Base-by-base conservation (phyloP, 371 early-diverging fungal genomes). In the Rhizomucor miehei region DNA sequence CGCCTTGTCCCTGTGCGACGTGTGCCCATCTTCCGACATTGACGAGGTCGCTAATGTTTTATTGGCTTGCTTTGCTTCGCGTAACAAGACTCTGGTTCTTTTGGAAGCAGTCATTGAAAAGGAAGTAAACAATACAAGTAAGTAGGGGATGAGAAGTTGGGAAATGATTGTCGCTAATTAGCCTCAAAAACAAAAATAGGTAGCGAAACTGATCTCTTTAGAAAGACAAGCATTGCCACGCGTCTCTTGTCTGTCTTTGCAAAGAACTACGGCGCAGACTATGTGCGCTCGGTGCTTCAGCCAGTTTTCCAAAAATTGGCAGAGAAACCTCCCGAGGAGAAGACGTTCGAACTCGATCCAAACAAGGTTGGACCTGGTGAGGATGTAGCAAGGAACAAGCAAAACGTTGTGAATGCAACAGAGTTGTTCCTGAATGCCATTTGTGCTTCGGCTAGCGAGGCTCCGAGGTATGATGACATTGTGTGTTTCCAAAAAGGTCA, bases 141-240 rank as follows among this genome's bases (percentile, higher is more conserved):
- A 45, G 47, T 36, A 29, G 14, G 16, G 8, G n/a, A n/a, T 3
- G 14, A n/a, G 23, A 14, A 3, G 17, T 34, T 19, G 37, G 20
- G 9, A 14, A 19, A 39, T 24, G 38, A 53, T 21, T 10, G 38
- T 25, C 19, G 13, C 13, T 53, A 39, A 52, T 20, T 40, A n/a
- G n/a, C n/a, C n/a, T n/a, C n/a, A n/a, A n/a, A n/a, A n/a, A n/a
- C n/a, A n/a, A 41, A 6, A 41, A 64, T 70, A 53, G 93, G 88
- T 43, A 79, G 84, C 36, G 89, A 92, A 37, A 81, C 91, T 3
- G 92, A 92, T 62, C 63, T 97, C 24, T 92, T 97, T 79, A 84
- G 98, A 38, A 78, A 93, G 50, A 95, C 95, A 60, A 89, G 90
- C 54, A 88, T 97, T 69, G 91, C 94, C 0, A 94, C 94, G 1